A percentile compares a stretch with the other conserved stretches of the same genome.
Evolutionary conservation across 2,329 filamentous ascomycete species (phyloP).

Genomic region (Penicillium italicum): DNA sequence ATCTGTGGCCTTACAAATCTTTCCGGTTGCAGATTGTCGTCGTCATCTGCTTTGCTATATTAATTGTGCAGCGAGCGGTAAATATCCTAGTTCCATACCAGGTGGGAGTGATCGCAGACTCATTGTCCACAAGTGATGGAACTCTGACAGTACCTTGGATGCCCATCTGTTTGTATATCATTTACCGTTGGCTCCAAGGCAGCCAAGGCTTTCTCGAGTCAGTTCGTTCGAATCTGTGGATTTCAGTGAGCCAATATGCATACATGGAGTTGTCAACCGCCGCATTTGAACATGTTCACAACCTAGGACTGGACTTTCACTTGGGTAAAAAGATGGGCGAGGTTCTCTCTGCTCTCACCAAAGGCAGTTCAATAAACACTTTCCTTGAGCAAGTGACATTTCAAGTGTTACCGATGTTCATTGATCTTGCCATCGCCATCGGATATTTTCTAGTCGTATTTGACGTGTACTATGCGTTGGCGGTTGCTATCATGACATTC

Average conservation of each 20-base stretch:
- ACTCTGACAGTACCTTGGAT: constrained; percentile 55
- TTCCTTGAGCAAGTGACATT: constrained; percentile 64
- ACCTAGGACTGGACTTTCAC: constrained; percentile 63
- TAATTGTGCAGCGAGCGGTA: constrained; percentile 72
- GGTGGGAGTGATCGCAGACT: constrained; percentile 66
- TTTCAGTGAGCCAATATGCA: constrained; percentile 88
- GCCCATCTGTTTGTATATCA: constrained; percentile 68
- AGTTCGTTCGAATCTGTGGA: constrained; percentile 78
- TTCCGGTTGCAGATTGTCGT: constrained; percentile 69
- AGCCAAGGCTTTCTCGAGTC: constrained; percentile 62
- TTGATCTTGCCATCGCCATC: constrained; percentile 59
- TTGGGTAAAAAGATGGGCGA: constrained; percentile 52
- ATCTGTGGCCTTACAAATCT: constrained; percentile 69
- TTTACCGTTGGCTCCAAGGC: constrained; percentile 75
- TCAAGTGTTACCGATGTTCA: constrained; percentile 57
- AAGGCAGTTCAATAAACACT: constrained; percentile 49
- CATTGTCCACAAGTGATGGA: constrained; percentile 43
- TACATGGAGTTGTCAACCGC: constrained; percentile 86
- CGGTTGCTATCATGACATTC: constrained; percentile 54
- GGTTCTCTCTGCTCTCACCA: constrained; percentile 50
- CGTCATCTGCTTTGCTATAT: constrained; percentile 72
- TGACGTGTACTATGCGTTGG: constrained; percentile 59
- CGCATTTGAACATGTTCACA: constrained; percentile 94
- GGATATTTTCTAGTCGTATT: constrained; percentile 59
- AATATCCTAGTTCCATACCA: constrained; percentile 80